A percentile compares a stretch with the other conserved stretches of the same genome.
Evolutionary conservation across 176 grass and related monocot genomes (phyloP).

Genomic region (Triticum urartu): DNA sequence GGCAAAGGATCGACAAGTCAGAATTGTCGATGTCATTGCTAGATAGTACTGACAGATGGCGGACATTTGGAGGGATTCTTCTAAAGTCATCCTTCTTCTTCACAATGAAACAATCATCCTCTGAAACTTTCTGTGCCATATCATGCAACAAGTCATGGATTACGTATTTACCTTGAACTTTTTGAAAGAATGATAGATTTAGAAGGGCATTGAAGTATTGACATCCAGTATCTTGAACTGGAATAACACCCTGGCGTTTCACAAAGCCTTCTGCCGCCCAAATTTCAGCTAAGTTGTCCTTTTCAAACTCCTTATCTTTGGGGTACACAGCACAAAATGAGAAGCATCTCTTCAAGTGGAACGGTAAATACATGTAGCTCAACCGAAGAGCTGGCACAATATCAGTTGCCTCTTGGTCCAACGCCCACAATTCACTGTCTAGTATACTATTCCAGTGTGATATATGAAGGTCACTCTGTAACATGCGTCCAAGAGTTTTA

Average conservation of each 20-base stretch:
- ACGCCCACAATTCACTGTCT: conserved; percentile 27
- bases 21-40: background rate
- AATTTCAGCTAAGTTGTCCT: background rate
- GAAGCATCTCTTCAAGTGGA: conserved; percentile 21
- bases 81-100: accelerated
- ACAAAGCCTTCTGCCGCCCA: background rate
- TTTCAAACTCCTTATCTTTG: background rate
- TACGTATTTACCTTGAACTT: background rate
- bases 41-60: background rate
- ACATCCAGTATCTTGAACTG: background rate
- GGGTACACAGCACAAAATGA: background rate
- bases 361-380: conserved; percentile 52
- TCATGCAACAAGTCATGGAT: conserved; percentile 54
- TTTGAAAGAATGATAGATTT: conserved; percentile 4
- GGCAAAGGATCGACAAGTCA: background rate
- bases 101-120: conserved; percentile 1
- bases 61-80: background rate
- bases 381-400: conserved; percentile 41
- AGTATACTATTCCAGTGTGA: conserved; percentile 26
- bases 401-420: background rate
- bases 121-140: conserved; percentile 25
- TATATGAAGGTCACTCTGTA: background rate
- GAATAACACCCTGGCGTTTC: background rate
- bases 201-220: background rate
- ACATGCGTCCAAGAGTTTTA: conserved; percentile 38